Conservation (phyloP, 805 yeast species). For the Saturnispora kantuleensis region DNA sequence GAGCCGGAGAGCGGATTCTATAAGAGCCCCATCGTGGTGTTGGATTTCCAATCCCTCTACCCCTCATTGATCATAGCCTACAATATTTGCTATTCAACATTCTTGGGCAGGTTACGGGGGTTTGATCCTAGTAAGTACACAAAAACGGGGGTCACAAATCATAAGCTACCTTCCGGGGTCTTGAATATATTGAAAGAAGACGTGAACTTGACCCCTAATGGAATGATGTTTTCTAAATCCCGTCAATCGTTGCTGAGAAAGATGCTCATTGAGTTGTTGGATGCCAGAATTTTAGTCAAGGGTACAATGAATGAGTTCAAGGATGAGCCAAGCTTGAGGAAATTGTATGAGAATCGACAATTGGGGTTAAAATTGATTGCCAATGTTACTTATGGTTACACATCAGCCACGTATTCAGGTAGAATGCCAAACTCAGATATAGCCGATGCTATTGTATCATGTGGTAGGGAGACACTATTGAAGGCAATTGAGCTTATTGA, state of each 20-base stretch:
- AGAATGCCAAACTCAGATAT: slow-evolving; percentile 95
- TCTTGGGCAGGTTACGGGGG: slow-evolving; percentile 52
- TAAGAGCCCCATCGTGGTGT: slow-evolving; percentile 79
- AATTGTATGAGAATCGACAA: slow-evolving; percentile 66
- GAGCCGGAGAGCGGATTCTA: slow-evolving; percentile 83
- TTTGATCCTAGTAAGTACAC: slow-evolving; percentile 36
- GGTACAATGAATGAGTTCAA: slow-evolving; percentile 52
- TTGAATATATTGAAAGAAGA: slow-evolving; percentile 43
- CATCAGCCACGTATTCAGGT: slow-evolving; percentile 92
- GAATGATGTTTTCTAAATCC: slow-evolving; percentile 63
- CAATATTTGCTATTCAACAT: slow-evolving; percentile 75
- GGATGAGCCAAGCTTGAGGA: slow-evolving; percentile 39
- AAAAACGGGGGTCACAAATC: slow-evolving; percentile 40
- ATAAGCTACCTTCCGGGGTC: slow-evolving; percentile 48
- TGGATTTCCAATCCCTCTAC: slow-evolving; percentile 89
- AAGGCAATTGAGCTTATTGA: slow-evolving; percentile 65
- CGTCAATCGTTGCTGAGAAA: slow-evolving; percentile 69
- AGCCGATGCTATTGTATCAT: slow-evolving; percentile 88
- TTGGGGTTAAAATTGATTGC: slow-evolving; percentile 84
- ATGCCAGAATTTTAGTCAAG: slow-evolving; percentile 70
- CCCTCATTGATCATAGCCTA: slow-evolving; percentile 90
- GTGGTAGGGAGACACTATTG: slow-evolving; percentile 78
- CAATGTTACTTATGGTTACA: slow-evolving; percentile 91
- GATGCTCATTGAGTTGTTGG: slow-evolving; percentile 77
- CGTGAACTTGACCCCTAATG: slow-evolving; percentile 75